Percentiles rank a stretch among this genome's conserved stretches.
phyloP scores from a whole-genome alignment of 202 grass and related monocot species.

The Eragrostis tef region DNA sequence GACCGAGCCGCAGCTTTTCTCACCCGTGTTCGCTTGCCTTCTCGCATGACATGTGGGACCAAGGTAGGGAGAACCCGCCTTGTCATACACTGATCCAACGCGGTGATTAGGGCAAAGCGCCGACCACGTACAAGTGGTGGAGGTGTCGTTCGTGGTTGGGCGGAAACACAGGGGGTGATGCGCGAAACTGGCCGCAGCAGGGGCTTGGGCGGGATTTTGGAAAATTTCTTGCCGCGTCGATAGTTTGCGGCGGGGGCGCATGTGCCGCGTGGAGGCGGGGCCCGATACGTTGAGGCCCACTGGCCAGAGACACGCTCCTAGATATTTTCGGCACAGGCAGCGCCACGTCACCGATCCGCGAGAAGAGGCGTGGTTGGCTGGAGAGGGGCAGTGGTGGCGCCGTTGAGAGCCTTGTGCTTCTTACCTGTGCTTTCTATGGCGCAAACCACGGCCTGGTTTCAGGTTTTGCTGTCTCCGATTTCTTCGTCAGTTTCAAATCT shows the following conservation, averaged over 20 bases:
- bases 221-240: constrained; percentile 39
- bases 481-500: neutral
- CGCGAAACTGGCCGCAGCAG: neutral
- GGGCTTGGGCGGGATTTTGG: constrained; percentile 77
- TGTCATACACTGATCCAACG: neutral
- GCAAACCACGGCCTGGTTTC: neutral
- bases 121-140: neutral
- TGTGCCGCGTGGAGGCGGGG: neutral
- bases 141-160: neutral
- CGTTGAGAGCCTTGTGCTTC: constrained; percentile 39
- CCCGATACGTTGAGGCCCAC: neutral
- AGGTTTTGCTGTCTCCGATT: neutral
- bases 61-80: rapidly evolving
- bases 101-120: neutral
- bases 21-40: rapidly evolving
- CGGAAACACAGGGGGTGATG: rapidly evolving
- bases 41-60: rapidly evolving
- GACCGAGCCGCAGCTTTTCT: neutral
- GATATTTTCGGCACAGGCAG: constrained; percentile 34
- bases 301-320: neutral
- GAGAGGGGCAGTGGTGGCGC: neutral
- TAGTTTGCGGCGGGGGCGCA: constrained; percentile 9
- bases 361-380: constrained; percentile 42
- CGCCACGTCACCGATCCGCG: constrained; percentile 89
- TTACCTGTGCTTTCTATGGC: constrained; percentile 40